phyloP scores from a whole-genome alignment of 106 monocot genomes.

The Xerophyta viscosa region DNA sequence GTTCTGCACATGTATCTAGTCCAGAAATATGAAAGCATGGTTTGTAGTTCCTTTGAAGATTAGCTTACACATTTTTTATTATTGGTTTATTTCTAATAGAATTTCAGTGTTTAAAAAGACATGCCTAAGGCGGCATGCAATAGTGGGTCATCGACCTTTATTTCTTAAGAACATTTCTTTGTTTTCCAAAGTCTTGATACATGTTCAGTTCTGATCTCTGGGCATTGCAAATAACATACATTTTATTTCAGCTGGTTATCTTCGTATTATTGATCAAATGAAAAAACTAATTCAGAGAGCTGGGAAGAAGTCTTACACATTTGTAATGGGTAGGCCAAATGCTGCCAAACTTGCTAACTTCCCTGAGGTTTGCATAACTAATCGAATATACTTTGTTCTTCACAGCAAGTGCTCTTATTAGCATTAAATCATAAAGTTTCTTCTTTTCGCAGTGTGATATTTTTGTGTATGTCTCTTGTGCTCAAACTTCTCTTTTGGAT shows the following conservation, averaged over 20 bases:
- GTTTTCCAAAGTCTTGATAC: no score
- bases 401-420: not conserved
- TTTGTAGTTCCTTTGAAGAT: no score
- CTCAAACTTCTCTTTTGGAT: constrained; percentile 94
- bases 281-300: constrained; percentile 78
- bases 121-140: no score
- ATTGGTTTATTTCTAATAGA: no score
- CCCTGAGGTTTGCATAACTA: constrained; percentile 57
- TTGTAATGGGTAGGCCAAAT: constrained; percentile 92
- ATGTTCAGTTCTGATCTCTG: no score
- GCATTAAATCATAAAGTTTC: not conserved
- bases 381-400: not conserved
- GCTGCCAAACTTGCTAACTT: constrained; percentile 95
- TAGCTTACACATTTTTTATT: no score
- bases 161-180: no score
- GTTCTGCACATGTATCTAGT: no score
- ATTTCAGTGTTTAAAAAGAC: no score
- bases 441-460: constrained; percentile 69
- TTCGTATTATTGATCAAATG: constrained; percentile 71
- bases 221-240: no score
- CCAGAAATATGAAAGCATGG: no score
- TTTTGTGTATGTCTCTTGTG: constrained; percentile 92
- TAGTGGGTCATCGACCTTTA: no score
- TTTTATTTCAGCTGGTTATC: constrained; percentile 70
- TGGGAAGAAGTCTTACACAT: constrained; percentile 79